These are phyloP conservation scores for Aureoboletus auriporus DNA, from an alignment of 768 basidiomycete genomes.

Conservation along the genomic window DNA sequence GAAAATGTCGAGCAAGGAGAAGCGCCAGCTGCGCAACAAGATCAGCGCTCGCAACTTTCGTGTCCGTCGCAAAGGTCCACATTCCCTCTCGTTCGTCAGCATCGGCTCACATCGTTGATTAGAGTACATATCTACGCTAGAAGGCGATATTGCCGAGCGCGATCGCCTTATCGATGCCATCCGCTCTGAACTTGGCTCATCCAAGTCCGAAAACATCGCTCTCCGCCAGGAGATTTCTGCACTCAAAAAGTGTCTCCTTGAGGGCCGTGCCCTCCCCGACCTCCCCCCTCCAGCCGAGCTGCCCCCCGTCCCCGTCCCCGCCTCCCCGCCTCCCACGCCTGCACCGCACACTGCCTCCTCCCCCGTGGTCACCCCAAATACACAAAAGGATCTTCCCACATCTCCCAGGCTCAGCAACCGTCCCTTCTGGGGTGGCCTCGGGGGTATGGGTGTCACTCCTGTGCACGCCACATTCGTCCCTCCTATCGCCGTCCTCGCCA, in stretches of 20 bases:
- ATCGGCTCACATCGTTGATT: neutral
- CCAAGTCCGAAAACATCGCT: constrained; percentile 78
- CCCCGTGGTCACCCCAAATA: constrained; percentile 57
- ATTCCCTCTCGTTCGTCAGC: constrained; percentile 1
- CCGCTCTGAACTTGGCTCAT: constrained; percentile 75
- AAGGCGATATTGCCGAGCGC: constrained; percentile 88
- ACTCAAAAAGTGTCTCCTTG: constrained; percentile 71
- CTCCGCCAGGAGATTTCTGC: constrained; percentile 72
- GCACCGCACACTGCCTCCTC: constrained; percentile 15
- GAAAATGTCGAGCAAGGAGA: constrained; percentile 94
- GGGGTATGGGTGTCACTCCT: constrained; percentile 70
- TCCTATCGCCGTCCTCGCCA: constrained; percentile 43
- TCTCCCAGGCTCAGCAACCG: constrained; percentile 49
- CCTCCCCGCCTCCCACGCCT: constrained; percentile 31
- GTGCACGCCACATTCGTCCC: constrained; percentile 84
- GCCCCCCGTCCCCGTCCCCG: constrained; percentile 35
- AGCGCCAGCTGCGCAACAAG: constrained; percentile 94
- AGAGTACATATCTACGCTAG: constrained; percentile 95
- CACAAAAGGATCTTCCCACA: constrained; percentile 71
- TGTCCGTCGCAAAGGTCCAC: constrained; percentile 82
- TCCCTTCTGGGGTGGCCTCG: constrained; percentile 80
- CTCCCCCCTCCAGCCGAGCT: constrained; percentile 47
- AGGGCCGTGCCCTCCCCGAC: constrained; percentile 50
- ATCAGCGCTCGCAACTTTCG: constrained; percentile 93
- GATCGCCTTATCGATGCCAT: constrained; percentile 89